Evolutionary conservation across 2,329 filamentous ascomycete species (phyloP).

Genomic region (Apiospora aurea): DNA sequence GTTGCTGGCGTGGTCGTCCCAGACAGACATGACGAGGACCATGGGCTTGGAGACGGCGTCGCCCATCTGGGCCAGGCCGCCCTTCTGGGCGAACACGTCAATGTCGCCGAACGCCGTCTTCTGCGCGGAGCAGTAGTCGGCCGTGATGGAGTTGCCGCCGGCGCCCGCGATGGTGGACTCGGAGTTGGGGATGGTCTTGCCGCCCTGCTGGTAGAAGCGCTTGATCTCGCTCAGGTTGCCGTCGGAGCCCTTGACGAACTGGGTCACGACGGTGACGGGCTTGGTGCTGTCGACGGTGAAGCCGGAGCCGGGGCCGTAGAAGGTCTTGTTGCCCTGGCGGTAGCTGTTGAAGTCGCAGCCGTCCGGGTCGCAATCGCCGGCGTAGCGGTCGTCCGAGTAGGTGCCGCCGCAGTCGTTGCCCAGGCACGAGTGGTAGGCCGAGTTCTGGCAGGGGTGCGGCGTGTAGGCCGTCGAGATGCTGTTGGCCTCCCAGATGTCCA

Average conservation of each 20-base stretch:
- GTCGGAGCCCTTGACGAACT: constrained; percentile 57
- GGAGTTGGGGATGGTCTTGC: constrained; percentile 54
- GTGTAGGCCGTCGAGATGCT: constrained; percentile 64
- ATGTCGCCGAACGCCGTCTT: constrained; percentile 61
- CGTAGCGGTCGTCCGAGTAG: constrained; percentile 57
- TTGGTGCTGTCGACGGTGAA: constrained; percentile 60
- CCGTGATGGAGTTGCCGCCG: constrained; percentile 52
- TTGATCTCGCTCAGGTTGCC: constrained; percentile 59
- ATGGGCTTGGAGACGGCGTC: constrained; percentile 60
- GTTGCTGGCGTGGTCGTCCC: constrained; percentile 57
- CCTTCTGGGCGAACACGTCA: constrained; percentile 56
- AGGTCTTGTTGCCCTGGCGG: constrained; percentile 65
- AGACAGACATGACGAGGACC: constrained; percentile 67
- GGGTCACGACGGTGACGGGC: constrained; percentile 66
- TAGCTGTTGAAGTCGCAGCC: constrained; percentile 71
- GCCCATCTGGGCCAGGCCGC: constrained; percentile 61
- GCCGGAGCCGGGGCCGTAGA: constrained; percentile 63
- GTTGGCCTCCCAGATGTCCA: constrained; percentile 71
- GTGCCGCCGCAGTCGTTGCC: constrained; percentile 55
- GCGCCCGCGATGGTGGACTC: constrained; percentile 41
- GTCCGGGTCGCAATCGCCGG: constrained; percentile 67
- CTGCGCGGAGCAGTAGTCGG: constrained; percentile 61
- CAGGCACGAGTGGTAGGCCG: constrained; percentile 54
- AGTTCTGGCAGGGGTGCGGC: constrained; percentile 63
- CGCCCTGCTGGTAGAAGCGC: constrained; percentile 66